Evolutionary conservation across 257 asterid genomes (phyloP), one percentile per base, ranked within the genome.

Genomic region (Lantana camara): DNA sequence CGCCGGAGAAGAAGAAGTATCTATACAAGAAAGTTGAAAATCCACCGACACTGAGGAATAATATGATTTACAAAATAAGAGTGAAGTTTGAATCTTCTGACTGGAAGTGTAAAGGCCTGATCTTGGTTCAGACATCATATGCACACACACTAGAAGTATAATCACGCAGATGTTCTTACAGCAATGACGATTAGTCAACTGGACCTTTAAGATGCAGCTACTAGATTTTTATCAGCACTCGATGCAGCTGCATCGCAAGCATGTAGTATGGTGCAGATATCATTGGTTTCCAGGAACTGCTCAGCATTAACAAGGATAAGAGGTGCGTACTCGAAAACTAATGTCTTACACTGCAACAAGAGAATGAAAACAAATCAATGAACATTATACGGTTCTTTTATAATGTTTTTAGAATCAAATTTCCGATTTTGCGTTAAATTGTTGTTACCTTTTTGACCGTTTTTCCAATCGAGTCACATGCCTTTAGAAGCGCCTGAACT

Each of bases 241-340:
- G 27, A 58, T 30, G 67, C 62, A 3, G 72, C 57, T 20, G 86
- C n/a, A 42, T 67, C 81, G 56, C 98, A 92, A 60, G 89, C 97
- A 49, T 80, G 96, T 53, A 92, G 53, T 47, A 76, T 52, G 32
- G 73, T 49, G 78, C 98, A 92, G 41, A 92, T 10, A 30, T 77
- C 99, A 15, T 79, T 80, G 45, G 74, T 70, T 76, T 90, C 95
- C 73, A 90, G 75, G 84, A 84, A 85, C 47, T 90, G 78, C 83
- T 94, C 95, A 0, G 96, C 93, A 23, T 90, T 87, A 34, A 82
- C 62, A 7, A 94, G 88, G 72, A 94, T 74, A 63, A 83, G 34
- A 14, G 99, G 97, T 0, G 82, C 90, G 47, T 91, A 95, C 78
- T 91, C 96, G 22, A 91, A 83, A 14, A 91, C 98, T 57, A 95